These are phyloP conservation scores for Magnusiomyces sp. DNA, from an alignment of 1,139 yeast genomes.

Conservation along the genomic window DNA sequence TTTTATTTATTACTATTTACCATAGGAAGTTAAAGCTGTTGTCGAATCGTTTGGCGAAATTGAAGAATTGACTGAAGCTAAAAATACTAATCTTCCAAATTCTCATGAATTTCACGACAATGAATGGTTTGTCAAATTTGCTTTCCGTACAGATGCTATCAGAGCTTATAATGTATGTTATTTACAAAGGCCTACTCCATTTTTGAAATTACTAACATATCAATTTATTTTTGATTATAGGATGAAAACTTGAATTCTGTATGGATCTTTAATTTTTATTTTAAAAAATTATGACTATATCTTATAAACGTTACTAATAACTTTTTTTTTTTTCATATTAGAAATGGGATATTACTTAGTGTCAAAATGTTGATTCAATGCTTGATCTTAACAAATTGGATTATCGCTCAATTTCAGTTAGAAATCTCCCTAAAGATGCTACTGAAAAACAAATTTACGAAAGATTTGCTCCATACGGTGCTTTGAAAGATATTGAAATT, in stretches of 20 bases:
- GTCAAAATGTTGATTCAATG: conserved; percentile 14
- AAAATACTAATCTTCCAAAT: conserved; percentile 19
- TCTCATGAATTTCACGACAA: conserved; percentile 22
- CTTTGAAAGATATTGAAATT: conserved; percentile 6
- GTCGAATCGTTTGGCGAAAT: conserved; percentile 59
- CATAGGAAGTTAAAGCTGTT: conserved; percentile 33
- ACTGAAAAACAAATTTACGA: conserved; percentile 11
- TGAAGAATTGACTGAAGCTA: conserved; percentile 45
- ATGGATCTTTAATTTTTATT: not conserved
- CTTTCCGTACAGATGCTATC: conserved; percentile 83
- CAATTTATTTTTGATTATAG: conserved; percentile 42
- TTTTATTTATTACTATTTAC: not conserved
- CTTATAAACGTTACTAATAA: not conserved
- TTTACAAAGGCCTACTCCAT: conserved; percentile 14
- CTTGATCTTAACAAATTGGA: conserved; percentile 14
- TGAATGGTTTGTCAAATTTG: conserved; percentile 76
- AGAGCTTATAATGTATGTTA: conserved; percentile 54
- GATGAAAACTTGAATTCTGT: conserved; percentile 1
- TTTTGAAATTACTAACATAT: conserved; percentile 52
- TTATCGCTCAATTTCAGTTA: conserved; percentile 11
- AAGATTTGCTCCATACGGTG: conserved; percentile 2
- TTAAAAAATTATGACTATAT: too few species aligned
- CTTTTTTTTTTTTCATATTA: not conserved
- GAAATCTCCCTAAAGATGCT: conserved; percentile 7
- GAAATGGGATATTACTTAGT: conserved; percentile 16